Percentiles rank a stretch among this genome's conserved stretches.
Evolutionary conservation across 139 green algal species (phyloP).

Genomic region (Tetratostichococcus sp.): DNA sequence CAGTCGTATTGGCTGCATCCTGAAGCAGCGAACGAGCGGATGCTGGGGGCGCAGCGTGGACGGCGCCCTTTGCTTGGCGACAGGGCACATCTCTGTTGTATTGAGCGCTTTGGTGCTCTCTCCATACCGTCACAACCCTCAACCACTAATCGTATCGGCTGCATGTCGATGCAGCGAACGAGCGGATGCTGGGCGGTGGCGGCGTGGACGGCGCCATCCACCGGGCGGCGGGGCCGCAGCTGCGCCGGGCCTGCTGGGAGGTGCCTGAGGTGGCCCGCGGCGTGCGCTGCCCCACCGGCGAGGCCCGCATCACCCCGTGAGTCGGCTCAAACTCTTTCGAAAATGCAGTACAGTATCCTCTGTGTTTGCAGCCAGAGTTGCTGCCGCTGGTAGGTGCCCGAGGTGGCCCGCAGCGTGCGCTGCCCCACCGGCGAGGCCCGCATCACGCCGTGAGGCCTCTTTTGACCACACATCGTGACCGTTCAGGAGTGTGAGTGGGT

Average conservation of each 20-base stretch:
- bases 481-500: too few relatives aligned
- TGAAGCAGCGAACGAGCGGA: too few relatives aligned
- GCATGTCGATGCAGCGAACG: slow-evolving; percentile 53
- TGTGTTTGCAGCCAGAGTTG: too few relatives aligned
- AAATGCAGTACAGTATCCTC: too few relatives aligned
- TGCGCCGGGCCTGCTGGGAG: slow-evolving; percentile 63
- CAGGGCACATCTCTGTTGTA: too few relatives aligned
- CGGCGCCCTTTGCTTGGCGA: too few relatives aligned
- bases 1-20: too few relatives aligned
- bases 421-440: slow-evolving; percentile 76
- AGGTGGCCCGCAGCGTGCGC: slow-evolving; percentile 51
- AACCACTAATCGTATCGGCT: background rate
- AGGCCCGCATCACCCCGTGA: slow-evolving; percentile 48
- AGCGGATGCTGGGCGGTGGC: slow-evolving; percentile 81
- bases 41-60: too few relatives aligned
- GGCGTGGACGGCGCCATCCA: slow-evolving; percentile 83
- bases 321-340: background rate
- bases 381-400: slow-evolving; percentile 46
- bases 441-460: slow-evolving; percentile 28
- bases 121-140: too few relatives aligned
- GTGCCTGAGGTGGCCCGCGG: slow-evolving; percentile 43
- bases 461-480: too few relatives aligned
- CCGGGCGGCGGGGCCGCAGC: slow-evolving; percentile 62
- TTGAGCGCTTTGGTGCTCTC: too few relatives aligned
- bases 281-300: slow-evolving; percentile 76